Conservation (phyloP, 1,139 yeast genomes). For the Casaregolazyma suthepensis region DNA sequence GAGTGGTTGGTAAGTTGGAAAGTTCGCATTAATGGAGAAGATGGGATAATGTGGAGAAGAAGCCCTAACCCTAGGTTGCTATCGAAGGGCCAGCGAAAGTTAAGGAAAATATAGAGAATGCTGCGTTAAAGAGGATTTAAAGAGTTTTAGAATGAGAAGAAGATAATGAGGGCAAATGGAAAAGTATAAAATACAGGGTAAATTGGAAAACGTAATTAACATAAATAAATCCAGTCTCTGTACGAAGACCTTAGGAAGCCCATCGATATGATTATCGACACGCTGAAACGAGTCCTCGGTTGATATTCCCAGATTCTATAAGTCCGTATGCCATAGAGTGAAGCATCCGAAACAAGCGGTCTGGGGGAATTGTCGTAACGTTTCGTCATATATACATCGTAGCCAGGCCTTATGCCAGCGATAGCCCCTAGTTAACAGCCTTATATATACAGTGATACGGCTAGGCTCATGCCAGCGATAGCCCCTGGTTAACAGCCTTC, state of each 20-base stretch:
- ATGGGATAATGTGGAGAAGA: not conserved
- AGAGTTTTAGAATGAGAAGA: too few species aligned
- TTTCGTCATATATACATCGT: conserved; percentile 11
- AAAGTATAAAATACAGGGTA: too few species aligned
- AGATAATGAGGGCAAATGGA: too few species aligned
- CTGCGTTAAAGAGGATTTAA: too few species aligned
- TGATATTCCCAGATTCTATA: conserved; percentile 17
- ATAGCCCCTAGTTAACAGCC: conserved; percentile 43
- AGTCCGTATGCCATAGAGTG: not conserved
- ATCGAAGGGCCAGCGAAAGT: not conserved
- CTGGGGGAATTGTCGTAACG: conserved; percentile 3
- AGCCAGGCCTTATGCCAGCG: not conserved
- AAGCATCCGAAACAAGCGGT: conserved; percentile 4
- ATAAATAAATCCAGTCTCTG: conserved; percentile 4
- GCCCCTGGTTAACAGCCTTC: conserved; percentile 46
- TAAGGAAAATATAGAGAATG: not conserved
- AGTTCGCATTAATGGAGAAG: not conserved
- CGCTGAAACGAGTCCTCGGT: conserved; percentile 20
- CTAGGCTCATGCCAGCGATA: conserved; percentile 19
- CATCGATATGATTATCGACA: conserved; percentile 6
- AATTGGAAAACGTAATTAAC: not conserved
- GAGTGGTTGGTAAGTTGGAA: not conserved
- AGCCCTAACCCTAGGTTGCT: not conserved
- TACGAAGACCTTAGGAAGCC: conserved; percentile 14
- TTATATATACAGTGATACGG: too few species aligned